Percentiles rank a stretch among this genome's conserved stretches.
These are phyloP conservation scores for Phialophora chinensis DNA, from an alignment of 2,329 filamentous ascomycete genomes.

Conservation along the genomic window DNA sequence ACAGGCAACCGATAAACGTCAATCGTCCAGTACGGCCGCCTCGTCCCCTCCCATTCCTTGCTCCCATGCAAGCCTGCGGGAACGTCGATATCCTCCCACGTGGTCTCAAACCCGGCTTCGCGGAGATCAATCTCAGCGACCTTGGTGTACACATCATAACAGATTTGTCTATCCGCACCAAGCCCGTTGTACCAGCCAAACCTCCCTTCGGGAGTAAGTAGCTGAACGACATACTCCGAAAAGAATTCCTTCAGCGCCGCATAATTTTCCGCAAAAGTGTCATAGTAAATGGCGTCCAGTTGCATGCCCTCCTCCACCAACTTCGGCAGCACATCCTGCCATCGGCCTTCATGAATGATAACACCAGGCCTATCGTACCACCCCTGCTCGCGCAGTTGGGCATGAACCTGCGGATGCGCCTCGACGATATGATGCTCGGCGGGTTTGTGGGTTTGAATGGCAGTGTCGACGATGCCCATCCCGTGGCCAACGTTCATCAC, in stretches of 20 bases:
- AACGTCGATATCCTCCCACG: slow-evolving; percentile 17
- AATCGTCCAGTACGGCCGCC: slow-evolving; percentile 21
- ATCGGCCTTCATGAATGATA: slow-evolving; percentile 16
- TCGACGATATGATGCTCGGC: slow-evolving; percentile 18
- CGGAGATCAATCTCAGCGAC: slow-evolving; percentile 17
- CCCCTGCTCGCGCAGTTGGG: slow-evolving; percentile 13
- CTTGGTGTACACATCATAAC: slow-evolving; percentile 22
- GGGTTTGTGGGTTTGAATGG: slow-evolving; percentile 13
- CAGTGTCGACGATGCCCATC: slow-evolving; percentile 20
- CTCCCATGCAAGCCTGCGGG: slow-evolving; percentile 9
- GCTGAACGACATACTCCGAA: slow-evolving; percentile 16
- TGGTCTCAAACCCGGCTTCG: slow-evolving; percentile 12
- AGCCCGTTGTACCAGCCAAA: slow-evolving; percentile 22
- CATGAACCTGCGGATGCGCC: slow-evolving; percentile 14
- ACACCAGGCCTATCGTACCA: slow-evolving; percentile 16
- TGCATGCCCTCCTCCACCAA: slow-evolving; percentile 12
- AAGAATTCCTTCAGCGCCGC: slow-evolving; percentile 17
- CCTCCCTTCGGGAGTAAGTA: slow-evolving; percentile 4
- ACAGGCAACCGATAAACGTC: slow-evolving; percentile 20
- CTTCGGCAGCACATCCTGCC: slow-evolving; percentile 17
- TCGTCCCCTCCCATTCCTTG: slow-evolving; percentile 18
- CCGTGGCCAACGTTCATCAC: slow-evolving; percentile 22
- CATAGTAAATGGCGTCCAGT: slow-evolving; percentile 19
- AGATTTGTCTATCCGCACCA: slow-evolving; percentile 18
- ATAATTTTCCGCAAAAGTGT: slow-evolving; percentile 20